Percentiles rank a stretch among this genome's conserved stretches.
phyloP scores from a whole-genome alignment of 129 eudicot genomes.

The Flaveria brownii region DNA sequence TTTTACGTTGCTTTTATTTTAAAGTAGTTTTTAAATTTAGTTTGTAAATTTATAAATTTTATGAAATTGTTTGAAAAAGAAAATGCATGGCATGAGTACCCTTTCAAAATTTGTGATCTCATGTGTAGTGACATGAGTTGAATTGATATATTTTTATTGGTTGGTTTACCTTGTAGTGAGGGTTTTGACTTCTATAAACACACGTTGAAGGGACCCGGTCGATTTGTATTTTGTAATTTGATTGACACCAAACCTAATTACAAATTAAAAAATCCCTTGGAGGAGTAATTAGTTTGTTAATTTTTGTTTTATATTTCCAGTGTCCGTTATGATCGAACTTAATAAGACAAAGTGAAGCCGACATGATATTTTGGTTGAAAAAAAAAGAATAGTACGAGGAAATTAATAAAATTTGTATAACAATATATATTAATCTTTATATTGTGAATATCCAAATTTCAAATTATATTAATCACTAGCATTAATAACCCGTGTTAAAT shows the following conservation, averaged over 20 bases:
- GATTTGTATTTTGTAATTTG: not conserved
- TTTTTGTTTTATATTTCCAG: not conserved
- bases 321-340: not conserved
- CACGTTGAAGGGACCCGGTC: not conserved
- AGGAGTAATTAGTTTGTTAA: not conserved
- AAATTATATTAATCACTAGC: not conserved
- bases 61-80: no score
- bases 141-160: no score
- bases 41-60: no score
- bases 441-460: not conserved
- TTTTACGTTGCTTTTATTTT: no score
- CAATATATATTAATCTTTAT: no score
- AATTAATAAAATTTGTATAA: no score
- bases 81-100: no score
- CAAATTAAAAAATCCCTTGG: not conserved
- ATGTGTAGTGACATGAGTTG: no score
- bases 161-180: no score
- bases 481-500: no score
- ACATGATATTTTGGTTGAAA: constrained; percentile 6
- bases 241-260: not conserved
- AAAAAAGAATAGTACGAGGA: not conserved
- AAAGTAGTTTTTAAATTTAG: no score
- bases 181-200: not conserved
- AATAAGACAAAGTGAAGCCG: not conserved
- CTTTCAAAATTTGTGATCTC: no score